Percentiles rank a stretch among this genome's conserved stretches.
These are phyloP conservation scores for Epichloe gansuensis DNA, from an alignment of 2,329 filamentous ascomycete genomes.

Conservation along the genomic window DNA sequence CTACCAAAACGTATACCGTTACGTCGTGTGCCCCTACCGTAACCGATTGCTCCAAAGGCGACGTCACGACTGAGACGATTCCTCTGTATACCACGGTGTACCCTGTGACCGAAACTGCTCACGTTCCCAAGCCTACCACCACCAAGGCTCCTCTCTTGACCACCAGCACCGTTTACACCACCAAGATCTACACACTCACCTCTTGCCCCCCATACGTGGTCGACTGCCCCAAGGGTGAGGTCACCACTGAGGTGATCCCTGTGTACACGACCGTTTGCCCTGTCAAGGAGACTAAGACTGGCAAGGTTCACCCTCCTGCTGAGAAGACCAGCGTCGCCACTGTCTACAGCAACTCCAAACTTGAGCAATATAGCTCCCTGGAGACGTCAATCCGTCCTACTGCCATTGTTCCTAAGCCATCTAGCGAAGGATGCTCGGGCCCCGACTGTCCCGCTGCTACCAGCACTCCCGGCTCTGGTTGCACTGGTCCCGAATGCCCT, in stretches of 20 bases:
- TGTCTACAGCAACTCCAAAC: not conserved
- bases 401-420: constrained; percentile 9
- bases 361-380: constrained; percentile 5
- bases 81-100: constrained; percentile 25
- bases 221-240: constrained; percentile 18
- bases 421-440: constrained; percentile 15
- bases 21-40: constrained; percentile 39
- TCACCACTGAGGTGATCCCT: constrained; percentile 5
- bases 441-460: constrained; percentile 11
- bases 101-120: constrained; percentile 15
- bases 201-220: constrained; percentile 31
- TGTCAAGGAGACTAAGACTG: constrained; percentile 3
- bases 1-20: constrained; percentile 39
- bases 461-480: not conserved
- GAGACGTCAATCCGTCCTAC: constrained; percentile 11
- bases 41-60: constrained; percentile 32
- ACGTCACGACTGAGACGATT: constrained; percentile 21
- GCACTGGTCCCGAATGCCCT: constrained; percentile 6
- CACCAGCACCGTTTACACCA: constrained; percentile 19
- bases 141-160: constrained; percentile 1
- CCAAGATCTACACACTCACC: constrained; percentile 35
- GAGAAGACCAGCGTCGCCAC: not conserved
- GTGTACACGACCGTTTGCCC: constrained; percentile 3
- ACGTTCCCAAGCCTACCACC: constrained; percentile 8
- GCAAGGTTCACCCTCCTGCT: not conserved